Conservation (phyloP, 768 basidiomycete genomes). For the Lactarius pseudohatsudake region DNA sequence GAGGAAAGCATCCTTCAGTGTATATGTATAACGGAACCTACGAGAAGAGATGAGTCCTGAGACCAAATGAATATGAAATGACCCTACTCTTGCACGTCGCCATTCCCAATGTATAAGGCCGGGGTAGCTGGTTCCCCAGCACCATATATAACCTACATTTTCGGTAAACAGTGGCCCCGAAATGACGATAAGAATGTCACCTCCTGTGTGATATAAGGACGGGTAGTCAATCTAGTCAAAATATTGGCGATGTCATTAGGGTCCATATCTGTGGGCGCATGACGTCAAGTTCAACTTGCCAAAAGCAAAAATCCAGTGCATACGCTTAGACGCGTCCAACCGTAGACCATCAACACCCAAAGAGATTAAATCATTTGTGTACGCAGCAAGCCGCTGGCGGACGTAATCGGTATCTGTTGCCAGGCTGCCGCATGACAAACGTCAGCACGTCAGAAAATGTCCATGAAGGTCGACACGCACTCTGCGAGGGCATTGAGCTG, state of each 20-base stretch:
- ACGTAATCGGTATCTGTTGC: conserved; percentile 65
- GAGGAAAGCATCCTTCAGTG: conserved; percentile 52
- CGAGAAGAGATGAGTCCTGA: neutral
- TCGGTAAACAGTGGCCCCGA: neutral
- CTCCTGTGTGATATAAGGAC: conserved; percentile 65
- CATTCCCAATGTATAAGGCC: conserved; percentile 54
- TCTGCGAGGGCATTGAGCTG: conserved; percentile 42
- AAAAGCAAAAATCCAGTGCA: conserved; percentile 18
- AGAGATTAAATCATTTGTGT: conserved; percentile 59
- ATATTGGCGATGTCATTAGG: conserved; percentile 56
- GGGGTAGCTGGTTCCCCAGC: conserved; percentile 55
- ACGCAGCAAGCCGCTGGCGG: conserved; percentile 50
- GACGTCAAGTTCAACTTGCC: neutral
- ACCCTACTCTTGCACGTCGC: conserved; percentile 63
- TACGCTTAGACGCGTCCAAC: conserved; percentile 66
- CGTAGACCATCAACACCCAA: conserved; percentile 64
- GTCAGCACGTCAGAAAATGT: neutral
- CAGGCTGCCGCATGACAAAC: conserved; percentile 40
- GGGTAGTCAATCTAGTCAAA: conserved; percentile 40
- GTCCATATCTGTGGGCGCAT: conserved; percentile 48
- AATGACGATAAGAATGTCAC: conserved; percentile 20
- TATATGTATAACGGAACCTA: conserved; percentile 58
- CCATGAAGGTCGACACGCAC: conserved; percentile 31
- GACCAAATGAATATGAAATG: too few species aligned
- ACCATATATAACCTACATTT: conserved; percentile 38